Percentiles rank a stretch among this genome's conserved stretches.
phyloP scores from a whole-genome alignment of 257 asterid species.

The Mentha longifolia region DNA sequence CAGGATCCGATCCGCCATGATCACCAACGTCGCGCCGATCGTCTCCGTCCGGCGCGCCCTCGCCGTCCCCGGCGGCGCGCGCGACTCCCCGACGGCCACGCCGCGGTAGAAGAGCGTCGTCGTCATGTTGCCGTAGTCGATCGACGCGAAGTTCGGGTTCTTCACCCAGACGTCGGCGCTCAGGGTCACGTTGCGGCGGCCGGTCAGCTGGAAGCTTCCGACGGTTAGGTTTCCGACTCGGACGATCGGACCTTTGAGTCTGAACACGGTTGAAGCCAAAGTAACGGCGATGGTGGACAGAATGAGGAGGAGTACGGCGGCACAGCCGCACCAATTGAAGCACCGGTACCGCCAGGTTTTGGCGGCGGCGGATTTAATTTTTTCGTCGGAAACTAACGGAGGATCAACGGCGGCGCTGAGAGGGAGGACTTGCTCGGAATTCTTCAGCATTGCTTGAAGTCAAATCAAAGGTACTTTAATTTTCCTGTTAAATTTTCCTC shows the following conservation, averaged over 20 bases:
- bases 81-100: slow-evolving; percentile 56
- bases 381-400: slow-evolving; percentile 44
- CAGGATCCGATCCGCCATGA: slow-evolving; percentile 56
- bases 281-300: slow-evolving; percentile 35
- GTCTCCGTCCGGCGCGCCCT: slow-evolving; percentile 58
- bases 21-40: slow-evolving; percentile 57
- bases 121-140: slow-evolving; percentile 58
- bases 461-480: not conserved
- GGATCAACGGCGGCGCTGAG: slow-evolving; percentile 49
- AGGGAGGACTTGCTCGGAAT: slow-evolving; percentile 58
- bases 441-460: slow-evolving; percentile 46
- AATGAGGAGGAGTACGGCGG: slow-evolving; percentile 49
- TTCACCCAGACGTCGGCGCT: slow-evolving; percentile 66
- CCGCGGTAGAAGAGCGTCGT: slow-evolving; percentile 59
- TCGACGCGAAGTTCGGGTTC: slow-evolving; percentile 71
- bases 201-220: slow-evolving; percentile 35
- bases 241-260: slow-evolving; percentile 52
- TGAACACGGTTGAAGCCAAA: slow-evolving; percentile 67
- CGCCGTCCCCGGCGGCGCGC: slow-evolving; percentile 69
- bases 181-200: slow-evolving; percentile 51
- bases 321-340: slow-evolving; percentile 45
- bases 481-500: not conserved
- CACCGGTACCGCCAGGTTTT: slow-evolving; percentile 35
- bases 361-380: slow-evolving; percentile 20
- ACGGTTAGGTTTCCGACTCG: slow-evolving; percentile 47